These are phyloP conservation scores for Besnoitia besnoiti DNA, from an alignment of 169 alveolate genomes.

Conservation along the genomic window DNA sequence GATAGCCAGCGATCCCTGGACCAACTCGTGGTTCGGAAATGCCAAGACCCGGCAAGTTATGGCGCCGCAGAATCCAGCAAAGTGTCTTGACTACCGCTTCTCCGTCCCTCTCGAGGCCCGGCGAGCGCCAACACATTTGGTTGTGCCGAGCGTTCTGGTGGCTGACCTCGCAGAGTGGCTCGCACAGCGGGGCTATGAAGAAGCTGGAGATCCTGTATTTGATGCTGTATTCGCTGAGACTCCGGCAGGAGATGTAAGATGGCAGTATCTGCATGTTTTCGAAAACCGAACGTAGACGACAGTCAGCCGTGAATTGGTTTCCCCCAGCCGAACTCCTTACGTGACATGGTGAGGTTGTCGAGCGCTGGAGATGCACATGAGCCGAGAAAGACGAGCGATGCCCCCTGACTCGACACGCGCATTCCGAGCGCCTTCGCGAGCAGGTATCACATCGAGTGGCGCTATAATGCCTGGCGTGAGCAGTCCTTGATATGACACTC, in stretches of 20 bases:
- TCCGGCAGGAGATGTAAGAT: background rate
- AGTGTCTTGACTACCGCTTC: conserved; percentile 17
- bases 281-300: background rate
- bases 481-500: too few relatives aligned
- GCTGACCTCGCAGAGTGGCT: conserved; percentile 1
- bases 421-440: too few relatives aligned
- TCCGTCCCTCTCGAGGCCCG: conserved; percentile 10
- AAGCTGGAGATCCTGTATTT: background rate
- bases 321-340: too few relatives aligned
- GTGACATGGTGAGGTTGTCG: too few relatives aligned
- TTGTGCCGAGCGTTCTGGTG: background rate
- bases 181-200: background rate
- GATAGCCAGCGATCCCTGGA: background rate
- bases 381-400: too few relatives aligned
- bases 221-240: background rate
- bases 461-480: too few relatives aligned
- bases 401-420: too few relatives aligned
- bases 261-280: conserved; percentile 1
- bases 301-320: too few relatives aligned
- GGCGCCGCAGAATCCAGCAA: background rate
- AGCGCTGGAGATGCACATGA: too few relatives aligned
- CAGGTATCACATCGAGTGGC: too few relatives aligned
- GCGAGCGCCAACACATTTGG: background rate
- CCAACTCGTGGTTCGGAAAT: conserved; percentile 28
- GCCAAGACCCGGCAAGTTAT: background rate